These are phyloP conservation scores for Coemansia sp. DNA, from an alignment of 192 early-diverging fungal genomes.

Conservation along the genomic window DNA sequence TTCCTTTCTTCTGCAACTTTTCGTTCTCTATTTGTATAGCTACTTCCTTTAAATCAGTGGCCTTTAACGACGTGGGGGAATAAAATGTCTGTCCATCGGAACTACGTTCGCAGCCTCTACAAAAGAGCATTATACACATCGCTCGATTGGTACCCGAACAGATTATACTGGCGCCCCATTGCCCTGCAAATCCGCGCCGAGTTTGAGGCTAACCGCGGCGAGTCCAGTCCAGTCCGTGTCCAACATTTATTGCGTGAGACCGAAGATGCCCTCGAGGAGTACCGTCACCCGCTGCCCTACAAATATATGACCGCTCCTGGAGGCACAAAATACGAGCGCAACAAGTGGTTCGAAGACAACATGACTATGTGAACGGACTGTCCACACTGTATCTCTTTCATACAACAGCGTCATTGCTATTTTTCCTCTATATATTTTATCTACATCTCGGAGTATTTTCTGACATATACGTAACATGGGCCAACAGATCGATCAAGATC, in stretches of 20 bases:
- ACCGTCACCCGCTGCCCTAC: conserved; percentile 84
- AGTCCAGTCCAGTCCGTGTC: conserved; percentile 73
- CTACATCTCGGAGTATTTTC: background rate
- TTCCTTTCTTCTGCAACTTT: background rate
- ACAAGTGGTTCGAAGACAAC: conserved; percentile 57
- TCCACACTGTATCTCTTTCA: background rate
- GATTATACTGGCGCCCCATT: conserved; percentile 76
- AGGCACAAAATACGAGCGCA: conserved; percentile 59
- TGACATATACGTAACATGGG: background rate
- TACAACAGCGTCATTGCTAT: background rate
- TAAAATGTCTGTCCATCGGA: conserved; percentile 63
- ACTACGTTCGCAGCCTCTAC: conserved; percentile 83
- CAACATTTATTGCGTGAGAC: conserved; percentile 66
- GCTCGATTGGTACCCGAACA: conserved; percentile 89
- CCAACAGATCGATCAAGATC: background rate
- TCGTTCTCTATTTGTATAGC: background rate
- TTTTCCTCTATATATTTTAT: background rate
- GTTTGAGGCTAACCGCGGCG: conserved; percentile 81
- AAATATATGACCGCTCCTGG: conserved; percentile 60
- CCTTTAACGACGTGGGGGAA: background rate
- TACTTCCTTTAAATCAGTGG: background rate
- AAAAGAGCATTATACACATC: conserved; percentile 78
- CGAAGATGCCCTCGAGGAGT: conserved; percentile 74
- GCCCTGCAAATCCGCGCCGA: conserved; percentile 79
- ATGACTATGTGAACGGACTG: conserved; percentile 23